Conservation (phyloP, 176 grass and related monocot genomes). For the Triticum timopheevii region DNA sequence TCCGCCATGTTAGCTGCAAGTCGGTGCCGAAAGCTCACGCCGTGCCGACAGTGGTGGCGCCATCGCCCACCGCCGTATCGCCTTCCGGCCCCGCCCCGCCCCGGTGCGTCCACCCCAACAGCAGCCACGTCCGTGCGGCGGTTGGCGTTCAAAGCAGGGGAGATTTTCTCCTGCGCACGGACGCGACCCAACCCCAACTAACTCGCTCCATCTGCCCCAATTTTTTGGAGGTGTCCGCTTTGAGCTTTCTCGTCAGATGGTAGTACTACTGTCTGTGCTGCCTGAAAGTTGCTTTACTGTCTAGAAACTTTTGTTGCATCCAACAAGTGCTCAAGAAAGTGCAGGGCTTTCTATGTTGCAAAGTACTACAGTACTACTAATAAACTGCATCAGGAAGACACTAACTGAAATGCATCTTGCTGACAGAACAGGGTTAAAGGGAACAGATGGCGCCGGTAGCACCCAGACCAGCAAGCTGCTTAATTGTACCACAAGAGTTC, state of each 20-base stretch:
- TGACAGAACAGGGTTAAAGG: conserved; percentile 1
- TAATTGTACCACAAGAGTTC: not conserved
- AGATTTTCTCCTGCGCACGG: not conserved
- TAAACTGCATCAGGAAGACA: not conserved
- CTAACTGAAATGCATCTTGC: not conserved
- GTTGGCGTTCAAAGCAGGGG: not conserved
- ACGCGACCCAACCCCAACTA: not conserved
- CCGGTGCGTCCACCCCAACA: not conserved
- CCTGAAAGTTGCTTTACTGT: not conserved
- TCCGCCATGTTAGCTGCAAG: conserved; percentile 24
- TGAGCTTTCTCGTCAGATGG: not conserved
- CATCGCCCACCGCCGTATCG: conserved; percentile 5
- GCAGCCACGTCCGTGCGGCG: not conserved
- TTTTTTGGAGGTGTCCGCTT: not conserved
- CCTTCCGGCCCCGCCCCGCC: not conserved
- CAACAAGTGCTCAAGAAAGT: not conserved
- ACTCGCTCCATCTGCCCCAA: not conserved
- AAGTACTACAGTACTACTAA: too few relatives aligned
- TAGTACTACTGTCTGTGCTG: not conserved
- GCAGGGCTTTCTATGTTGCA: not conserved
- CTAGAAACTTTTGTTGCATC: not conserved
- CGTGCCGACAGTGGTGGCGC: conserved; percentile 33
- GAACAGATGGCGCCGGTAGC: not conserved
- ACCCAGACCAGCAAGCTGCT: not conserved
- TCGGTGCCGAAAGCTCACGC: conserved; percentile 43